Base-by-base conservation (phyloP, 257 asterid species). In the Nicotiana knightiana region DNA sequence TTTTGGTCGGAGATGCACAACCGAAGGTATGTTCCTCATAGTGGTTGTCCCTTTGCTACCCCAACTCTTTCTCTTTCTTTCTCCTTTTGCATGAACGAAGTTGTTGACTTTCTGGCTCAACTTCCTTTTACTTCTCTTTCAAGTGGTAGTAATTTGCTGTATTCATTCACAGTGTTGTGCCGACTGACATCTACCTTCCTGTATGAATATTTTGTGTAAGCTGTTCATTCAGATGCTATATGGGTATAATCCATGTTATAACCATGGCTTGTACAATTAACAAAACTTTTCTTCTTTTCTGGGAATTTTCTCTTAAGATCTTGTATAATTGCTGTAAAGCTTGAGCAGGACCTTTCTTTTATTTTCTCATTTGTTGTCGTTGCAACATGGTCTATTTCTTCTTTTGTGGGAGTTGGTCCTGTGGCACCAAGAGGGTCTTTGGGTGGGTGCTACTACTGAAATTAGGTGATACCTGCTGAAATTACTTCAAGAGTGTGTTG, bases 1-100 rank as follows among this genome's bases (percentile, higher is more conserved):
- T 77, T 96, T 93, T 83, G 99, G 99, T n/a, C 90, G 97, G 84
- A 91, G 98, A 88, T 93, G 98, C 88, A 94, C 98, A 11, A 88
- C 97, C 54, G 99, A 94, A 90, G 92, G 99, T 96, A 91, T 53
- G 90, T 66, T 13, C 10, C 12, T 9, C 5, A 67, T 39, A 30
- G 79, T 33, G 17, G 61, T 71, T 71, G 15, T 71, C 79, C n/a
- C 24, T 3, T 6, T 48, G 61, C 21, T 71, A 48, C 43, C 39
- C 24, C 16, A 73, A 73, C 58, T 21, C 39, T 73, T 48, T 71
- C 43, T 71, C 7, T 6, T 3, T 24, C 6, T 71, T 26, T 48
- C 21, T 71, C 10, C 24, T 70, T 70, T 48, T 73, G 79, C 15
- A 12, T 48, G 61, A 48, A n/a, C 26, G 61, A 73, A 48, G 16